A percentile compares a stretch with the other conserved stretches of the same genome.
Conservation (phyloP, 2,329 filamentous ascomycete species). For the Beauveria sp. region DNA sequence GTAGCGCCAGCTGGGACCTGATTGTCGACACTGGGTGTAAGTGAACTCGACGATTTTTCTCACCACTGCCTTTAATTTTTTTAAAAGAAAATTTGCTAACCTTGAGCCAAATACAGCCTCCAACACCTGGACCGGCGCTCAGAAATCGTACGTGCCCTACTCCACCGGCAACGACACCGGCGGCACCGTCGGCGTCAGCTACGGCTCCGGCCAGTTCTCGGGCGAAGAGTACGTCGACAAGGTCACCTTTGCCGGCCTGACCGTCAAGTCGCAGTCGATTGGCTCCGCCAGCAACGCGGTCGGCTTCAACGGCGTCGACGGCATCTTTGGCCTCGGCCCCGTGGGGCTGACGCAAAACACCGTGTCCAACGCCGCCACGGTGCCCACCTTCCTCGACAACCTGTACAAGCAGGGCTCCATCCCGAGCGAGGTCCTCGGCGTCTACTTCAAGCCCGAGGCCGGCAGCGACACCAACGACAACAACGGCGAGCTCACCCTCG, state of each 20-base stretch:
- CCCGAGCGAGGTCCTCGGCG: constrained; percentile 21
- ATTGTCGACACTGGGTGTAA: constrained; percentile 24
- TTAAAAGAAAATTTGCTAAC: background rate
- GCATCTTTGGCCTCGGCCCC: constrained; percentile 18
- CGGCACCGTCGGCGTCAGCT: constrained; percentile 17
- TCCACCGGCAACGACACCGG: constrained; percentile 15
- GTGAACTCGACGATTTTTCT: background rate
- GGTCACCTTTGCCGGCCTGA: constrained; percentile 24
- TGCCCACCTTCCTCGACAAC: constrained; percentile 23
- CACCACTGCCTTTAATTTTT: too few species aligned
- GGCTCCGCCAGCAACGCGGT: background rate
- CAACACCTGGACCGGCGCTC: constrained; percentile 15
- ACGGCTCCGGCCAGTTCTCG: constrained; percentile 21
- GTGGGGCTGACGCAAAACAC: constrained; percentile 19
- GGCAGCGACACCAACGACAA: constrained; percentile 19
- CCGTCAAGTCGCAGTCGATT: constrained; percentile 12
- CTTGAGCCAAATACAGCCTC: constrained; percentile 14
- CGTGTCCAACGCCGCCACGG: constrained; percentile 18
- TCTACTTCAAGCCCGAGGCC: constrained; percentile 21
- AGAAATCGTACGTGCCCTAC: background rate
- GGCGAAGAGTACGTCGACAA: constrained; percentile 22
- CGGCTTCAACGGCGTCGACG: constrained; percentile 11
- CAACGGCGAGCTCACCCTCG: constrained; percentile 19
- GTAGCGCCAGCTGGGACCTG: constrained; percentile 18
- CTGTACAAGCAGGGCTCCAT: constrained; percentile 21